Base-by-base conservation (phyloP, 179 eudicot genomes). In the Silene noctiflora region DNA sequence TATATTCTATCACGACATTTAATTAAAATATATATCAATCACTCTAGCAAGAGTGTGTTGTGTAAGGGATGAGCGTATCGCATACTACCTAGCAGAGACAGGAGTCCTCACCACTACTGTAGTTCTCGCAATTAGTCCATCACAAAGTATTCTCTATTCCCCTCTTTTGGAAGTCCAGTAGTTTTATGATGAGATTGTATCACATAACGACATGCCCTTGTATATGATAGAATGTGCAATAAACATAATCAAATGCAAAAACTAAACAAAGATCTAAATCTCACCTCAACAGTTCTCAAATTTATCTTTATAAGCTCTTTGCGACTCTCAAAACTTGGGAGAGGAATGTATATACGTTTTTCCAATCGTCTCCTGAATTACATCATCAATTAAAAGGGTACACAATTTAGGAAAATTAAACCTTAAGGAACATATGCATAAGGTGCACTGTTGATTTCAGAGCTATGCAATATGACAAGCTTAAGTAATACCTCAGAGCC, bases 221-320 rank as follows among this genome's bases (percentile, higher is more conserved):
- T 35, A n/a, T 8, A 58, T 14, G 17, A 20, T 25, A 60, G 16
- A 33, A 35, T 7, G n/a, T 4, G 16, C 20, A 42, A 39, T 0
- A 24, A 31, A 69, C 31, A 4, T 31, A 60, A 70, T 51, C n/a
- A 33, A 3, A 6, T 11, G 12, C 22, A 20, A 58, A 58, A 67
- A 4, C 5, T 2, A 12, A 9, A 5, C 8, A 35, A 29, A 53
- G 78, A 89, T 85, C 89, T 88, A 81, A 25, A 29, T 67, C 72
- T 82, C 75, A 90, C 97, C 99, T 91, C 96, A 80, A 95, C 95
- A 64, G 91, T 85, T 88, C 89, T 93, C 86, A 94, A 81, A 85
- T 95, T 95, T 76, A 95, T 95, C 84, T 86, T 85, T 82, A 95
- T 86, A 74, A 95, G 98, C 90, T 89, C 99, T 88, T 93, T 95